Conservation (phyloP, 345 rosid species). For the Erucastrum elatum region DNA sequence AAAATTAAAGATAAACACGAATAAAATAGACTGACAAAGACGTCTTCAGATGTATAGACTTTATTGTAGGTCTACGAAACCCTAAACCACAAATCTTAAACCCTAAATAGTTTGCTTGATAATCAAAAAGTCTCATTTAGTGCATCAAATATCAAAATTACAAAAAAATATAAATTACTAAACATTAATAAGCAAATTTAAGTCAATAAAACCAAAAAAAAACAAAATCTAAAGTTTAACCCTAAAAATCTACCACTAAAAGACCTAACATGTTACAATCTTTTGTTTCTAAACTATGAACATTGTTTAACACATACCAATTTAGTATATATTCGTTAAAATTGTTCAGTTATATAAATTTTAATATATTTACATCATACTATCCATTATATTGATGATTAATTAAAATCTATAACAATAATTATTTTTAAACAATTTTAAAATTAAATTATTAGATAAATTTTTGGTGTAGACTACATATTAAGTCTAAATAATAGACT, state of each 20-base stretch:
- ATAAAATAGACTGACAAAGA: neutral
- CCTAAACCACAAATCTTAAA: neutral
- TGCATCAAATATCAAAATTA: neutral
- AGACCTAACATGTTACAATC: neutral
- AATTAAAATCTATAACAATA: too few relatives aligned
- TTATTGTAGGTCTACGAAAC: neutral
- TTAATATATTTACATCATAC: too few relatives aligned
- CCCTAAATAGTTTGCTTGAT: neutral
- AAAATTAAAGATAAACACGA: neutral
- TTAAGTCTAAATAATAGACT: too few relatives aligned
- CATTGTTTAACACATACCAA: neutral
- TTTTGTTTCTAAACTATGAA: neutral
- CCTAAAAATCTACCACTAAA: neutral
- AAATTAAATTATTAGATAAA: too few relatives aligned
- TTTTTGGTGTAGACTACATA: too few relatives aligned
- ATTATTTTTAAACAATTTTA: too few relatives aligned
- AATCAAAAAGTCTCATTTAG: neutral
- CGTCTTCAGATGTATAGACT: neutral
- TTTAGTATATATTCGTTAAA: too few relatives aligned
- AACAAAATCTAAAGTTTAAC: neutral
- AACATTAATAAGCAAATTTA: neutral
- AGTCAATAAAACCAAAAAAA: neutral
- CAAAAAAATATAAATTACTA: neutral
- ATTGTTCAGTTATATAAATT: too few relatives aligned
- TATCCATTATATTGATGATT: too few relatives aligned